Evolutionary conservation across 2,329 filamentous ascomycete genomes (phyloP), one percentile per base, ranked within the genome.

Genomic region (Cryphonectria parasitica): DNA sequence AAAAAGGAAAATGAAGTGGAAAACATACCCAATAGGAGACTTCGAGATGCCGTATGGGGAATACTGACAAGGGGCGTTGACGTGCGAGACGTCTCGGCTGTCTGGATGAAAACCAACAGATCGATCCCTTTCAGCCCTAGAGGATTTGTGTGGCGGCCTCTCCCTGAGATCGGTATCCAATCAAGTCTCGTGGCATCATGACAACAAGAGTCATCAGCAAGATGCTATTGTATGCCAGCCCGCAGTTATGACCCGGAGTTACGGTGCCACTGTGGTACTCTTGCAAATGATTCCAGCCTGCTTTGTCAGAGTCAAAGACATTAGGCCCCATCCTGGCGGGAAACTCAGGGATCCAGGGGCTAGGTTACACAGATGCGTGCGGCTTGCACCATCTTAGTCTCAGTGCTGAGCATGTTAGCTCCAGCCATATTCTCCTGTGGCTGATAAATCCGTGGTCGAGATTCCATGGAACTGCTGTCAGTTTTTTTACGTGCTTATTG

Each of bases 181-280:
- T 39, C 54, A 58, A 2, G 8, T 64, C 45, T 52, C 34, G 54
- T 15, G 17, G 36, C 43, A 8, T 31, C 25, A 39, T 5, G 25
- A n/a, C 52, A 19, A 56, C 52, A 56, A 31, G 8, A 31, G 28
- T 28, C n/a, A 54, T 60, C 22, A 25, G 25, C 34, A 15, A 22
- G 45, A 49, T 49, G 43, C 43, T 19, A 17, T 17, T 49, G 43
- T 39, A 22, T 39, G 52, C 49, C 15, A 36, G 43, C 28, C 66
- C 62, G 62, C 64, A 61, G 41, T 69, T 66, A 69, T 52, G 67
- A 54, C 8, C 67, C 67, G 67, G 67, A 66, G 60, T 49, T 66
- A 66, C 56, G 22, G 45, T n/a, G n/a, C n/a, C n/a, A n/a, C n/a
- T n/a, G n/a, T n/a, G n/a, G n/a, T 22, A 1, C 39, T 60, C 52